Percentiles rank a stretch among this genome's conserved stretches.
These are phyloP conservation scores for Aureobasidium sp. DNA, from an alignment of 2,329 filamentous ascomycete genomes.

Conservation along the genomic window DNA sequence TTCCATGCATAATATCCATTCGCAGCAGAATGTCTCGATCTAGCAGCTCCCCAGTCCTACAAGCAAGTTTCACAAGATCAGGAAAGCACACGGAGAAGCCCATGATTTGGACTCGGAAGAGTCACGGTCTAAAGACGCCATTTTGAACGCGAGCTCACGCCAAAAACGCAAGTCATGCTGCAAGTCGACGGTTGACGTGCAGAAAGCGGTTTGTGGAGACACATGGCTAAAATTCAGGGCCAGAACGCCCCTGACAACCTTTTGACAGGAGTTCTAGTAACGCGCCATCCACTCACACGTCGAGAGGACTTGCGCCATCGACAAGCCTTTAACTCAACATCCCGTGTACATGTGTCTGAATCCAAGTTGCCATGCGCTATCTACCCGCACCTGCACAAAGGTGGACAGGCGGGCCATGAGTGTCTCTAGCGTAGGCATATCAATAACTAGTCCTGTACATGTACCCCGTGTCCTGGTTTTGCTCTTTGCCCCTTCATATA, in stretches of 20 bases:
- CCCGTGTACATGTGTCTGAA: slow-evolving; percentile 8
- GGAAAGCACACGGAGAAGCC: background rate
- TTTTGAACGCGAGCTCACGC: background rate
- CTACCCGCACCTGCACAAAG: slow-evolving; percentile 9
- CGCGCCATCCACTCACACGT: slow-evolving; percentile 5
- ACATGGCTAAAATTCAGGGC: background rate
- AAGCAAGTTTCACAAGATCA: background rate
- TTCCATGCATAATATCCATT: background rate
- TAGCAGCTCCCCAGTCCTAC: background rate
- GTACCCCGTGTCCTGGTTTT: slow-evolving; percentile 9
- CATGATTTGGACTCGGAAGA: background rate
- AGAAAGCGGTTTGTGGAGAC: slow-evolving; percentile 12
- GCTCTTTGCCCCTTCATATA: slow-evolving; percentile 1
- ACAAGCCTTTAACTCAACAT: background rate
- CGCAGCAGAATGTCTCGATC: background rate
- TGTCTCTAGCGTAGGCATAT: background rate
- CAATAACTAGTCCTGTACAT: background rate
- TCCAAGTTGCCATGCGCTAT: slow-evolving; percentile 6
- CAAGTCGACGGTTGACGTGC: slow-evolving; percentile 12
- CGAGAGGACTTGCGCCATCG: background rate
- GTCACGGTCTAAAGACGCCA: background rate
- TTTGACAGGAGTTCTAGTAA: slow-evolving; percentile 8
- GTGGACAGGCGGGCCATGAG: slow-evolving; percentile 6
- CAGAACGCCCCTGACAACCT: slow-evolving; percentile 4
- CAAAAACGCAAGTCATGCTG: slow-evolving; percentile 12